Base-by-base conservation (phyloP, 495 filamentous ascomycete genomes). In the Pseudomonodictys pantanalensis region DNA sequence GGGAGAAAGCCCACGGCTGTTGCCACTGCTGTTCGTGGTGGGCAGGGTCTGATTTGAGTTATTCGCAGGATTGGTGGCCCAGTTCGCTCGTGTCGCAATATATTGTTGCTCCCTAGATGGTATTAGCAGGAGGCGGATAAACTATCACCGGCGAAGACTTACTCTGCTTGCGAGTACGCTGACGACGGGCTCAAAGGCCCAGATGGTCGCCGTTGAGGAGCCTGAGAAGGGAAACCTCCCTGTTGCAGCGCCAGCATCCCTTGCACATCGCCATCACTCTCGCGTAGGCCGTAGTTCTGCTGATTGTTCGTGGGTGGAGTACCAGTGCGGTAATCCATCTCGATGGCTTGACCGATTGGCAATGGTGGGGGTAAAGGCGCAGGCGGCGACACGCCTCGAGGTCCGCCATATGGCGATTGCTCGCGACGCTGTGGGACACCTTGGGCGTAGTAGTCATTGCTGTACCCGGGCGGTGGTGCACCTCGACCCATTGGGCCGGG, bases 301-400 rank as follows among this genome's bases (percentile, higher is more conserved):
- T 45, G 28, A 22, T 15, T 35, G 29, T 54, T 59, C 1, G 39
- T 71, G 22, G 79, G 73, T 24, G 81, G 79, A 56, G 74, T 80
- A n/a, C 79, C 79, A 1, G 78, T 78, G 61, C 78, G 65, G 62
- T 88, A 77, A 75, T 90, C 86, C 90, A 95, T 92, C 69, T 92
- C 91, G 46, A 91, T 80, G 0, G 89, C 89, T 65, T 90, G 87
- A n/a, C 86, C 87, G 20, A 86, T 77, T 15, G 73, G 69, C 12
- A 56, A 28, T 18, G 56, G 65, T 11, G 64, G 51, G 22, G 50
- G 67, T 63, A 65, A 46, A 4, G 58, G 44, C 11, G 41, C 43
- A 12, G 62, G 30, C 17, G 62, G 65, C 6, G 65, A 65, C 12
- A 48, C 47, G 12, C 48, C 58, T 4, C 62, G 52, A 17, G 42